A percentile compares a stretch with the other conserved stretches of the same genome.
phyloP scores from a whole-genome alignment of 768 basidiomycete genomes.

The Termitomyces sp. region DNA sequence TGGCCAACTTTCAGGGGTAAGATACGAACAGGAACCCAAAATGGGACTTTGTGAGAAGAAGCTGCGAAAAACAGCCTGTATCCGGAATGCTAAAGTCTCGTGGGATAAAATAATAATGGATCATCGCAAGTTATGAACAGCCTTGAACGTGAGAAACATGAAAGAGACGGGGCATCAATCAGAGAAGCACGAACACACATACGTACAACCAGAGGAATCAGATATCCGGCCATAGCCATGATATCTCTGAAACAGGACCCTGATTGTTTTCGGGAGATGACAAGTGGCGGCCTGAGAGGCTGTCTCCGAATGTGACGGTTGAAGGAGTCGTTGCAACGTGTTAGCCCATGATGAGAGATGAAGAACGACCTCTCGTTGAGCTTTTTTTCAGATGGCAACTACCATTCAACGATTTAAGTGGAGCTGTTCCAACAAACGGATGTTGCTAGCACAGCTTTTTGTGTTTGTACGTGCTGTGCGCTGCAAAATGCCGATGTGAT shows the following conservation, averaged over 20 bases:
- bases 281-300: neutral
- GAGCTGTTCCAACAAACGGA: neutral
- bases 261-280: conserved; percentile 11
- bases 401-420: neutral
- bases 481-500: neutral
- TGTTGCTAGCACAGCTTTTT: neutral
- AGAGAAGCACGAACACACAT: neutral
- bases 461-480: neutral
- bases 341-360: neutral
- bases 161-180: conserved; percentile 10
- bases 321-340: neutral
- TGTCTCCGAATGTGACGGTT: neutral
- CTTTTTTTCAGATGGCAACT: neutral
- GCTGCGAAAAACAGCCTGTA: neutral
- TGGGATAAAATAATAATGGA: neutral
- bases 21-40: neutral
- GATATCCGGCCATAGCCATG: neutral
- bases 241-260: conserved; percentile 11
- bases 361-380: too few species aligned
- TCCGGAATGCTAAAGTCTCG: neutral
- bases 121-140: conserved; percentile 1
- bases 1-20: conserved; percentile 8
- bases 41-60: neutral
- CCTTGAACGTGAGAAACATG: conserved; percentile 1
- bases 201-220: neutral